Evolutionary conservation across 176 grass and related monocot genomes (phyloP), one percentile per base, ranked within the genome.

Genomic region (Phoenix roebelenii): DNA sequence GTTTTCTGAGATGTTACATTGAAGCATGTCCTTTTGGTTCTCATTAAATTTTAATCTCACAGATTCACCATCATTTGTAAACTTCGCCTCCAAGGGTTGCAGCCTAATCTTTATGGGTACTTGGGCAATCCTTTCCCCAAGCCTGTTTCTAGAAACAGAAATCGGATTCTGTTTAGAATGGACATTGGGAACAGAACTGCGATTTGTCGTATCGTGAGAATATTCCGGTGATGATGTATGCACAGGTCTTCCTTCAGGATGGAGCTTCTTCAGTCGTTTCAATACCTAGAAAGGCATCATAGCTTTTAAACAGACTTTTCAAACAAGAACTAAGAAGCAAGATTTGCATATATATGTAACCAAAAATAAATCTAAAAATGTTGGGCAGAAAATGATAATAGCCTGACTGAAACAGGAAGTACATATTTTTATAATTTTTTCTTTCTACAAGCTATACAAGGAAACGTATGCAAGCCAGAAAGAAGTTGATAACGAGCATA

Each of bases 201-300:
- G 35, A 22, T 63, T 18, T 50, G 9, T 35, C 35, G 4, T 20
- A 15, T 22, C 5, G 9, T 23, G 3, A 15, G 49, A 49, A 32
- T 22, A 10, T 26, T 25, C 57, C 0, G 14, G 59, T 1, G 51
- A 25, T 32, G 5, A 50, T 57, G 52, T 57, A 72, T 65, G 66
- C 20, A 28, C 51, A 2, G 62, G 63, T 50, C 52, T 70, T 55
- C 65, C 71, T 83, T 85, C 88, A 55, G 55, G 32, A 25, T 59
- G 57, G 5, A 48, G 63, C 76, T 98, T 98, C 79, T 92, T 98
- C 79, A 98, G 65, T 28, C 94, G 81, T 81, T 79, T 92, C 25
- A 85, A 64, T 79, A 85, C 88, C 94, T 98, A 60, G 25, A 32
- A 57, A 60, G 67, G 23, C 52, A 52, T 14, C 25, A 63, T 53